Evolutionary conservation across 352 stramenopile genomes (phyloP), one percentile per base, ranked within the genome.

Genomic region (Globisporangium emineosum): DNA sequence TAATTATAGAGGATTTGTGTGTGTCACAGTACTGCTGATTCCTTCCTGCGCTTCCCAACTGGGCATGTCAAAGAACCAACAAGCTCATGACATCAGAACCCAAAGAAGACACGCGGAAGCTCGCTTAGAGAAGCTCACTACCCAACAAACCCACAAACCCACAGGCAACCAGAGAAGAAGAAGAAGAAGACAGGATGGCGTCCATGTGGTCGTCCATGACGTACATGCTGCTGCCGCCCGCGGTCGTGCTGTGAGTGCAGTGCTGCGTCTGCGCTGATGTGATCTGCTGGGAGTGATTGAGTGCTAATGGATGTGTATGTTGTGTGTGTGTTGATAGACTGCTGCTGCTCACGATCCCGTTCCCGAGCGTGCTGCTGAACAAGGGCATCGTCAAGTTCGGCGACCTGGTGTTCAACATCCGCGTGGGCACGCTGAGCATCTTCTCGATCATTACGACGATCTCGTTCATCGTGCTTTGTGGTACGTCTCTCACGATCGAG

Each of bases 161-260:
- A 42, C 40, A 15, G 21, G 19, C n/a, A n/a, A n/a, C n/a, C n/a
- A 45, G 40, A 37, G 35, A 60, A 49, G 54, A 60, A 59, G 21
- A 55, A 55, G 49, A 55, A 58, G 30, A 21, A 54, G 7, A 40
- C 25, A 29, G 45, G 30, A 90, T 89, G 81, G 51, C 79, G 67
- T 83, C 81, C 2, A 76, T 90, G 68, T 93, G 84, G 84, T 83
- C 80, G 45, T 89, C 81, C 33, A 86, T 88, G 73, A 90, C 84
- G 40, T 93, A 90, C 57, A 74, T 88, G 42, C 68, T 93, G 62
- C 79, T 93, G 35, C 84, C 84, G 37, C 84, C 84, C 25, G 84
- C 84, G n/a, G 79, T 93, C 45, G 66, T 91, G 62, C 76, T 93
- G 84, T 93, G 75, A 62, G 83, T 10, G 7, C 42, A 13, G 35